A percentile compares a stretch with the other conserved stretches of the same genome.
phyloP scores from a whole-genome alignment of 176 grass and related monocot genomes.

The Phoenix dactylifera region DNA sequence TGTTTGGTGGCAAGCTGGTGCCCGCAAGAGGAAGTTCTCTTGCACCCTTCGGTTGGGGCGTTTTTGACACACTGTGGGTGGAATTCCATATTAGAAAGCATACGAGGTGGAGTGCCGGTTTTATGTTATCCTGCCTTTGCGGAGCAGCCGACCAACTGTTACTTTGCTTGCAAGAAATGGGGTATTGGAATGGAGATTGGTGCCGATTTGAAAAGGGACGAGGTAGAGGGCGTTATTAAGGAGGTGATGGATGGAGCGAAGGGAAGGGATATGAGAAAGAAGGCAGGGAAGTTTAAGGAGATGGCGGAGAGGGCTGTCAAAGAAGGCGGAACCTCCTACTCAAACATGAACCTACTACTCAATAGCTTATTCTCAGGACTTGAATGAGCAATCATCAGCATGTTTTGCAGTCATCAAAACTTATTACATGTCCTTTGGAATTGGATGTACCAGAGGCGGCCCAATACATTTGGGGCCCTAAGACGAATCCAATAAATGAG shows the following conservation, averaged over 20 bases:
- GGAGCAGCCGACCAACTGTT: slow-evolving; percentile 32
- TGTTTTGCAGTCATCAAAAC: no score
- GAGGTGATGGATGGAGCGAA: slow-evolving; percentile 33
- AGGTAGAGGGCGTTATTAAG: slow-evolving; percentile 7
- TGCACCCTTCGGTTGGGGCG: slow-evolving; percentile 25
- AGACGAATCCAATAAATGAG: no score
- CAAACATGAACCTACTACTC: no score
- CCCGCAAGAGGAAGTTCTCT: slow-evolving; percentile 26
- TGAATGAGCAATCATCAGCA: no score
- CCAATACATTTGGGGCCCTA: no score
- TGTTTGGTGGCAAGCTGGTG: slow-evolving; percentile 36
- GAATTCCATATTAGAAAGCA: slow-evolving; percentile 31
- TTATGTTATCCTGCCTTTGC: slow-evolving; percentile 30
- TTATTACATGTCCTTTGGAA: no score
- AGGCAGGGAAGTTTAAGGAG: no score
- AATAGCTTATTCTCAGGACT: no score
- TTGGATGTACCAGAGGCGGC: no score
- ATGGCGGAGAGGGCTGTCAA: no score
- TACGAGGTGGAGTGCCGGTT: neutral
- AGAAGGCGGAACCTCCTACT: no score
- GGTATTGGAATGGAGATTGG: slow-evolving; percentile 20
- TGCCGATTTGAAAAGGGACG: slow-evolving; percentile 7
- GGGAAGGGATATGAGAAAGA: slow-evolving; percentile 13
- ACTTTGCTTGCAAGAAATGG: slow-evolving; percentile 24
- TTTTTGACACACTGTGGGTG: slow-evolving; percentile 42